A percentile compares a stretch with the other conserved stretches of the same genome.
These are phyloP conservation scores for Blastomyces emzantsi DNA, from an alignment of 2,329 filamentous ascomycete genomes.

Conservation along the genomic window DNA sequence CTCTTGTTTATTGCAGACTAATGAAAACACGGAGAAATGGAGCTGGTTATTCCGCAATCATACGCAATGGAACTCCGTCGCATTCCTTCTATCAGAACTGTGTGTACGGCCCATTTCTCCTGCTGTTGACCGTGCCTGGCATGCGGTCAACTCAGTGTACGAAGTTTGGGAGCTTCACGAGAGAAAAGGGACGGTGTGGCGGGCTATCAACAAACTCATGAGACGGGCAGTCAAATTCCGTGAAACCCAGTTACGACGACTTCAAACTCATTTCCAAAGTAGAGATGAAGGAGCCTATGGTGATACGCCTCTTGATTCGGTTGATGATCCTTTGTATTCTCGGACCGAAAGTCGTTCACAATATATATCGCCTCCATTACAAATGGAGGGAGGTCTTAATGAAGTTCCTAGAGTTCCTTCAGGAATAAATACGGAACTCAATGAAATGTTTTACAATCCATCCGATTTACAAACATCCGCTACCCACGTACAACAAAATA, in stretches of 20 bases:
- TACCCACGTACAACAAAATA: not conserved
- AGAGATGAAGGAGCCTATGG: not conserved
- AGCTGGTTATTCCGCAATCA: conserved; percentile 57
- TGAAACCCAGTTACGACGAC: conserved; percentile 38
- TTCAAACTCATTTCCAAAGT: conserved; percentile 18
- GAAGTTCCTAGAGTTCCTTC: not conserved
- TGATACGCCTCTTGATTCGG: not conserved
- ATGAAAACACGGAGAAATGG: conserved; percentile 54
- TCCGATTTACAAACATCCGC: not conserved
- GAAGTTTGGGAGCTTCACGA: conserved; percentile 29
- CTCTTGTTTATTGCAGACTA: conserved; percentile 55
- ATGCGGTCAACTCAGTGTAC: conserved; percentile 44
- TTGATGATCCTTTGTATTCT: not conserved
- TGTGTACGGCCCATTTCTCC: conserved; percentile 49
- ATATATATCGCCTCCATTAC: not conserved
- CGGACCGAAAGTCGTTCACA: not conserved
- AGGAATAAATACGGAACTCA: not conserved
- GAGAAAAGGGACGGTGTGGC: conserved; percentile 54
- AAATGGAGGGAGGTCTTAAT: not conserved
- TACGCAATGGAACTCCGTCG: conserved; percentile 57
- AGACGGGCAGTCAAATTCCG: conserved; percentile 48
- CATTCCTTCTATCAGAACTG: conserved; percentile 52
- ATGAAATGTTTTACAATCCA: not conserved
- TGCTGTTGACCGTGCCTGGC: conserved; percentile 53
- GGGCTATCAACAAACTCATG: conserved; percentile 53